Percentiles rank a stretch among this genome's conserved stretches.
phyloP scores from a whole-genome alignment of 169 alveolate species.

The Cryptosporidium meleagridis region DNA sequence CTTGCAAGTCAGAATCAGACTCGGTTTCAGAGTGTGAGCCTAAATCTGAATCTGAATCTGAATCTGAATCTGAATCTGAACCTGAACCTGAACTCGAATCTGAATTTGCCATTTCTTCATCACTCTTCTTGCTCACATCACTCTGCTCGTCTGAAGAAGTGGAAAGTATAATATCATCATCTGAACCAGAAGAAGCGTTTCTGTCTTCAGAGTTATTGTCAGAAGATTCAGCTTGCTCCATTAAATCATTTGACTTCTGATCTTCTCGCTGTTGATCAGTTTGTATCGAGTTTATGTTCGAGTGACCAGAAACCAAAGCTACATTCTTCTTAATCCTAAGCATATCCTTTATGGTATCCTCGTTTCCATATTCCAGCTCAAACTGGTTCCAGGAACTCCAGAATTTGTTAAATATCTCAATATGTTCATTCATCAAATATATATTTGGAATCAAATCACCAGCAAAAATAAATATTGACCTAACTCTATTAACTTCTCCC shows the following conservation, averaged over 20 bases:
- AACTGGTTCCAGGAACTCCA: conserved; percentile 63
- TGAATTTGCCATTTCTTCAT: not conserved
- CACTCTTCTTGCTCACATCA: not conserved
- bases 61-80: not conserved
- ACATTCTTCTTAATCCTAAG: conserved; percentile 34
- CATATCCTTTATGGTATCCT: conserved; percentile 63
- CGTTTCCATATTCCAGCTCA: conserved; percentile 60
- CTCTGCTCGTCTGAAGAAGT: conserved; percentile 13
- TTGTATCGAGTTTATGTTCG: conserved; percentile 1
- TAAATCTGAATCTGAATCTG: not conserved
- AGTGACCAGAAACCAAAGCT: conserved; percentile 34
- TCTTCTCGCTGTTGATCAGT: not conserved
- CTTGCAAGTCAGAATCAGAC: not conserved
- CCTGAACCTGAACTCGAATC: not conserved
- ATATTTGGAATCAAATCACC: conserved; percentile 58
- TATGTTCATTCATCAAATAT: conserved; percentile 6
- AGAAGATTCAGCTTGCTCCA: not conserved
- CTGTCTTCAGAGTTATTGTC: not conserved
- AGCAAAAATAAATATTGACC: conserved; percentile 39
- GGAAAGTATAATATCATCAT: conserved; percentile 24
- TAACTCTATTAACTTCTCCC: conserved; percentile 62
- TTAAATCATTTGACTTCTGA: not conserved
- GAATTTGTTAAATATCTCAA: conserved; percentile 7
- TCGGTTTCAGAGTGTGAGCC: not conserved
- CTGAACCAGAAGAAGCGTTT: conserved; percentile 16